phyloP scores from a whole-genome alignment of 2,329 filamentous ascomycete species.

The Neocucurbitaria cava region DNA sequence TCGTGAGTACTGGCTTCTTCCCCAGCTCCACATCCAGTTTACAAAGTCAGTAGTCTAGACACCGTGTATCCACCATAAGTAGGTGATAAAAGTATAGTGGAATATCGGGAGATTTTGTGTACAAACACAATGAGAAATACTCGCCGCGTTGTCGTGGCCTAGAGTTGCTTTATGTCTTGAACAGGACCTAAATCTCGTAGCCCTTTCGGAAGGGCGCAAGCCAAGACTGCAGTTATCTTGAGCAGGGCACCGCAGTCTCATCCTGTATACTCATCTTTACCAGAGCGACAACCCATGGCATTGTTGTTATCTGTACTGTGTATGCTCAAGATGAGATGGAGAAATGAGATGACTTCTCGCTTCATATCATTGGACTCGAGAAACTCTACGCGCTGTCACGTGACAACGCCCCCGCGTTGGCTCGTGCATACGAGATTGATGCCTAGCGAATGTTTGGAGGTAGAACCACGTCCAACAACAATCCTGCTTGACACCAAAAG shows the following conservation, averaged over 20 bases:
- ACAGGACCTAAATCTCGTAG: too few relatives aligned
- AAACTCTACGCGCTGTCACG: conserved; percentile 8
- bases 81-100: too few relatives aligned
- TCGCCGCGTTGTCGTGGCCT: too few relatives aligned
- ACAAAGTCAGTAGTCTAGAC: too few relatives aligned
- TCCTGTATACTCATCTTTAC: neutral
- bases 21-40: too few relatives aligned
- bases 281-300: neutral
- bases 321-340: neutral
- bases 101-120: too few relatives aligned
- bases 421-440: conserved; percentile 8
- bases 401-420: conserved; percentile 1
- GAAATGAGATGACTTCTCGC: neutral
- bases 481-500: neutral
- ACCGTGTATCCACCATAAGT: too few relatives aligned
- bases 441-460: conserved; percentile 7
- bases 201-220: neutral
- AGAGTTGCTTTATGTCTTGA: too few relatives aligned
- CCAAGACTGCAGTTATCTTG: neutral
- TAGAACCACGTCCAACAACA: conserved; percentile 1
- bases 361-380: neutral
- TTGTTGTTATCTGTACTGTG: neutral
- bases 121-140: too few relatives aligned
- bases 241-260: too few relatives aligned
- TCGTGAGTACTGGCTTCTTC: too few relatives aligned